Base-by-base conservation (phyloP, 176 grass and related monocot species). In the Guadua angustifolia region DNA sequence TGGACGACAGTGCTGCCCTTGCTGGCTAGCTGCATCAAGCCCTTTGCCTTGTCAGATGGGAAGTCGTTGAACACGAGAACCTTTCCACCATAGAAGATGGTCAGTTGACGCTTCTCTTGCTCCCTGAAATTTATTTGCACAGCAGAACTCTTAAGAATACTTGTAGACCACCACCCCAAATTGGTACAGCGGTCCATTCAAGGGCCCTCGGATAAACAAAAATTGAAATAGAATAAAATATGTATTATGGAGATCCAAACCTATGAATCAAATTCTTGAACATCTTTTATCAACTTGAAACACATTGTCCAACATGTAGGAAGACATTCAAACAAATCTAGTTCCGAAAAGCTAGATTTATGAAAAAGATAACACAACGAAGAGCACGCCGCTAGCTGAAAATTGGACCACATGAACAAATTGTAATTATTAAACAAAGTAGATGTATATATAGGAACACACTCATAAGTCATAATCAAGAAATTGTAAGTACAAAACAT, bases 251-350 rank as follows among this genome's bases (percentile, higher is more conserved):
- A 38, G 29, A 80, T 89, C 49, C 76, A 87, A 75, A 99, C 96
- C 96, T 99, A 95, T 68, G 96, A 99, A 90, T 99, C 96, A 81
- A 99, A 99, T 89, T 99, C 96, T 89, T 94, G 93, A 83, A 89
- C 89, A 55, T 99, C 91, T 86, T 95, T 91, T 78, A 90, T 94
- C 78, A 99, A 86, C 77, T 95, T 94, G 86, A 99, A 99, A 90
- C 93, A 94, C 79, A 95, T 93, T 89, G 88, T 91, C 96, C 89
- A 99, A 71, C 96, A 99, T 74, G 92, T 84, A 78, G 96, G 93
- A 80, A 99, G 91, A 90, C 84, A 94, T 46, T 99, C 96, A 25
- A 94, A 88, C 63, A 99, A 90, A 90, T 99, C 96, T 79, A 94
- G 66, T 85, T 95, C 96, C 15, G 78, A 99, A 82, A 93, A 95